A percentile compares a stretch with the other conserved stretches of the same genome.
Evolutionary conservation across 352 stramenopile species (phyloP).

Genomic region (Pythium brachiatum): DNA sequence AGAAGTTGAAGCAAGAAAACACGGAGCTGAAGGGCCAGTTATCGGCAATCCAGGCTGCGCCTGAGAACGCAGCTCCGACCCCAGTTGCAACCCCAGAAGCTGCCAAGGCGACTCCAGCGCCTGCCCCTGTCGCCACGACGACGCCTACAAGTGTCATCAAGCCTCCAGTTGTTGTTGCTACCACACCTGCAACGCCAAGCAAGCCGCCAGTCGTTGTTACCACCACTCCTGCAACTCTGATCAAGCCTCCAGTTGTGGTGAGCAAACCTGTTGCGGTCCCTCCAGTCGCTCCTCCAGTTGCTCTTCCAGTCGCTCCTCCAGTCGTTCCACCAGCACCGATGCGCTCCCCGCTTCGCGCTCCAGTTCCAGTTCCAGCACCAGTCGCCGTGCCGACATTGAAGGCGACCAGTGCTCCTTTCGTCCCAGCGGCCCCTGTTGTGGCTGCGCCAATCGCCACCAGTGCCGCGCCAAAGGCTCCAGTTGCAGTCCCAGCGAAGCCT

Average conservation of each 20-base stretch:
- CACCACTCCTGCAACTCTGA: too few relatives aligned
- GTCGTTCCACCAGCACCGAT: background rate
- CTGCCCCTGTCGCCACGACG: background rate
- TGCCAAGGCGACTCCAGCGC: background rate
- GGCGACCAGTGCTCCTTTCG: background rate
- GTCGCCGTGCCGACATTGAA: constrained; percentile 10
- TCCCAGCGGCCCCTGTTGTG: background rate
- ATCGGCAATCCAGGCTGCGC: background rate
- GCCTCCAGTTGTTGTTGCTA: background rate
- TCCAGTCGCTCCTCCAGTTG: background rate
- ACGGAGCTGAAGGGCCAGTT: constrained; percentile 60
- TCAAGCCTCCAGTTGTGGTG: too few relatives aligned
- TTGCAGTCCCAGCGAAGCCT: constrained; percentile 12
- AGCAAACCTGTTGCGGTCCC: too few relatives aligned
- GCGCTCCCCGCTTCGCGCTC: background rate
- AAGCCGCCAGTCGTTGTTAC: too few relatives aligned
- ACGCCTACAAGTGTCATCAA: too few relatives aligned
- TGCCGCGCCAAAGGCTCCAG: constrained; percentile 12
- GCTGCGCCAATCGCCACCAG: background rate
- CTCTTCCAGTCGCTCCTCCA: background rate
- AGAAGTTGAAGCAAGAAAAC: constrained; percentile 75
- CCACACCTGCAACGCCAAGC: too few relatives aligned
- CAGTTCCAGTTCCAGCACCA: constrained; percentile 3
- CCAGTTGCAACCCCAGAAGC: background rate
- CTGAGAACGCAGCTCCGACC: constrained; percentile 1